phyloP scores from a whole-genome alignment of 345 rosid genomes.

The Citrus sp. region DNA sequence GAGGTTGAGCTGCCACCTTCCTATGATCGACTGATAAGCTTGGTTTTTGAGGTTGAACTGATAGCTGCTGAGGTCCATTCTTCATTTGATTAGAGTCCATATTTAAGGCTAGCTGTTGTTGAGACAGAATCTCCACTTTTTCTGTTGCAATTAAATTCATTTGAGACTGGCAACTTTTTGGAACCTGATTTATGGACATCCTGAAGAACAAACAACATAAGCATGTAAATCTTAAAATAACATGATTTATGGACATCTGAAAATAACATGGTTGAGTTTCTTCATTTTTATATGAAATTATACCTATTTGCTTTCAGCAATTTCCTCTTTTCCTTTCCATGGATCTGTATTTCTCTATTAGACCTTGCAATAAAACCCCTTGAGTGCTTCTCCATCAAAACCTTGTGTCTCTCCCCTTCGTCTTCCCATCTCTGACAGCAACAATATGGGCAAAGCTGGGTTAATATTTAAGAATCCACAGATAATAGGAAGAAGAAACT shows the following conservation, averaged over 20 bases:
- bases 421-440: slow-evolving; percentile 50
- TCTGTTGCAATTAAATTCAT: background rate
- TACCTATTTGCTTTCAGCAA: slow-evolving; percentile 25
- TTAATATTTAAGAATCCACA: background rate
- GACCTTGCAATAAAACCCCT: slow-evolving; percentile 57
- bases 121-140: slow-evolving; percentile 5
- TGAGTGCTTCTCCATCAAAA: slow-evolving; percentile 54
- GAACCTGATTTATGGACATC: slow-evolving; percentile 17
- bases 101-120: slow-evolving; percentile 10
- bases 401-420: slow-evolving; percentile 45
- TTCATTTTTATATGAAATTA: background rate
- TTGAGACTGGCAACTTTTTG: slow-evolving; percentile 10
- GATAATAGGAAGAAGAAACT: background rate
- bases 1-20: slow-evolving; percentile 1
- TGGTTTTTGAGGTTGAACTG: background rate
- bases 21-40: background rate
- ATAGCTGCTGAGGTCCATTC: background rate
- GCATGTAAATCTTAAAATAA: background rate
- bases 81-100: background rate
- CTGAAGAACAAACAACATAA: slow-evolving; percentile 16
- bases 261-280: background rate
- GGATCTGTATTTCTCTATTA: slow-evolving; percentile 38
- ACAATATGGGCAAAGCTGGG: background rate
- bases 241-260: too few relatives aligned
- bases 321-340: slow-evolving; percentile 39